Evolutionary conservation across 1,284 basidiomycete species (phyloP), one percentile per base, ranked within the genome.

Genomic region (Ceratobasidium sp.): DNA sequence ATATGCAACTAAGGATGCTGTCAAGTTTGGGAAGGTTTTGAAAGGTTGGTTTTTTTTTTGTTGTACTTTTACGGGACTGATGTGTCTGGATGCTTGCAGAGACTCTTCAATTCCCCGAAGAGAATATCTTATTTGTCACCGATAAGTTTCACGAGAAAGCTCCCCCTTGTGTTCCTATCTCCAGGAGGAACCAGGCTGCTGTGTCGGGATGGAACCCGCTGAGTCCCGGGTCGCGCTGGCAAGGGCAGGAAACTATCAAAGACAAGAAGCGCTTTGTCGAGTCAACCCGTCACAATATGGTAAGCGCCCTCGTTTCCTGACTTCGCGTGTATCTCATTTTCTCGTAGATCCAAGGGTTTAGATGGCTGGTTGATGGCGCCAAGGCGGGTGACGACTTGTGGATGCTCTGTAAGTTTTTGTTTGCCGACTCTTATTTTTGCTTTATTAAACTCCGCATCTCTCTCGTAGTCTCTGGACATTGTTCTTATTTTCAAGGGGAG

Each of bases 1-100:
- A 51, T 33, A 67, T 46, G 73, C 73, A 13, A 46, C 20, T 51
- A 66, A n/a, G 49, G 73, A 76, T n/a, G 73, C 73, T 4, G 10
- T 2, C 26, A 49, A 49, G 26, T 44, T 76, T 39, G 71, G 58
- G 3, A 15, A 61, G 7, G 26, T 39, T 3, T 20, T 75, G 46
- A 55, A 56, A 7, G 51, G 67, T 70, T 28, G 3, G 67, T 20
- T 3, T 42, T 63, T 3, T 42, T 63, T 40, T 63, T 6, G 42
- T 40, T 20, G 20, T 63, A 9, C 61, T 53, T 6, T n/a, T 18
- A n/a, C 18, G 51, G 20, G 51, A 53, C 20, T 53, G 51, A 53
- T n/a, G 20, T 53, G 51, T 7, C 33, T 33, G 33, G 15, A 53
- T n/a, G 20, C 13, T 53, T n/a, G n/a, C 63, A 18, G 42, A 66